A percentile compares a stretch with the other conserved stretches of the same genome.
Conservation (phyloP, 371 early-diverging fungal genomes). For the Apophysomyces elegans region DNA sequence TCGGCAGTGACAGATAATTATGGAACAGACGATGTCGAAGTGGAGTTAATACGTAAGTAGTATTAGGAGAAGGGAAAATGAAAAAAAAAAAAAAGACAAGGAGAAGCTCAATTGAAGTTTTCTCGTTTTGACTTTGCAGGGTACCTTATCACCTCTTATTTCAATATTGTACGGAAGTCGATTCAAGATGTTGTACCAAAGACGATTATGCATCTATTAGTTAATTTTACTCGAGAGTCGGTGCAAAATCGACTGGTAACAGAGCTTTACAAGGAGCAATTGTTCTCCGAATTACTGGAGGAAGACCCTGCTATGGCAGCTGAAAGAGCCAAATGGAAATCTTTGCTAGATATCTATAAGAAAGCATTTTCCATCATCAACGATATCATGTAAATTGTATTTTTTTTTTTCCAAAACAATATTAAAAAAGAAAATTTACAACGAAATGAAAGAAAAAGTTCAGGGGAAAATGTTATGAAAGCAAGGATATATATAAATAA, state of each 20-base stretch:
- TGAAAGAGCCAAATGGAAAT: conserved; percentile 78
- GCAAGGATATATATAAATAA: conserved; percentile 8
- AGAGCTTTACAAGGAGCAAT: conserved; percentile 78
- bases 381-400: conserved; percentile 60
- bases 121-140: conserved; percentile 32
- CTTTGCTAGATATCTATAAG: conserved; percentile 80
- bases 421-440: conserved; percentile 14
- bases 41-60: conserved; percentile 76
- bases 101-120: no score
- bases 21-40: conserved; percentile 82
- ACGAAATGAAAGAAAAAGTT: not conserved
- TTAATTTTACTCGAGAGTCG: conserved; percentile 74
- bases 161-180: conserved; percentile 82
- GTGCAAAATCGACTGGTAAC: conserved; percentile 87
- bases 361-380: conserved; percentile 79
- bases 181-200: conserved; percentile 93
- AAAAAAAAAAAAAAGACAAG: not conserved
- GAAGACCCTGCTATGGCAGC: conserved; percentile 79
- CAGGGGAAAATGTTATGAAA: not conserved
- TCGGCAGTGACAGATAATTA: conserved; percentile 21
- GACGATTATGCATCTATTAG: conserved; percentile 88
- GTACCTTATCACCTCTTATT: conserved; percentile 81
- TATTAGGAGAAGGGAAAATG: not conserved
- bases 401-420: not conserved
- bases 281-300: conserved; percentile 73